Evolutionary conservation across 1,284 basidiomycete species (phyloP), one percentile per base, ranked within the genome.

Genomic region (Caloboletus firmus): DNA sequence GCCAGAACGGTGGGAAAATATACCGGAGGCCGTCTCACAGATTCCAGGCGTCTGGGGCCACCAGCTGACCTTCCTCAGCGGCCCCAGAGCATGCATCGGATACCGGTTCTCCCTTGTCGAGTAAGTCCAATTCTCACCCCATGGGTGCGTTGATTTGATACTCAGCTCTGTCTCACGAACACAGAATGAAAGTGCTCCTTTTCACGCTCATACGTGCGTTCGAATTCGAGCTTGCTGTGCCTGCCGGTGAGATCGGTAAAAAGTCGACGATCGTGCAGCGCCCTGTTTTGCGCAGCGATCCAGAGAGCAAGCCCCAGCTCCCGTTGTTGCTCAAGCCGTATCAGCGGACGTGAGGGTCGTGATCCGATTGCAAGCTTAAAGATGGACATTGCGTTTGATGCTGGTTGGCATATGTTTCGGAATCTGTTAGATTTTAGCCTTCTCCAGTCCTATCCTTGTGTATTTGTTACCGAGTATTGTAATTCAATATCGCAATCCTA

Each of bases 21-120:
- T 75, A 6, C 82, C 83, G 0, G 76, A 79, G 20, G 72, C 71
- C 0, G 74, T 72, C 1, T 64, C 68, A 3, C 66, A 63, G 1
- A 74, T 87, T 24, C 86, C 86, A 2, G 80, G 84, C 0, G 74
- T 87, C 0, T 85, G 77, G 78, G 75, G 79, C 9, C 77, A 87
- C 56, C 59, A 81, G 55, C 68, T 88, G 35, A 78, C 79, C 1
- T 89, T 89, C 75, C 61, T 84, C 10, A 80, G 80, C 17, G 85
- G 85, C 0, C 77, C 82, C 8, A 76, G 79, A 41, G 76, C 82
- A 3, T 87, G 85, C 62, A 87, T 87, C 42, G 88, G 88, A 2
- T 91, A 85, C 67, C 80, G 84, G 5, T 90, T 91, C 64, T 79
- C 87, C 7, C 61, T 91, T n/a, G 73, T 82, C 20, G 87, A 91